These are phyloP conservation scores for Xerocomus spinulosus DNA, from an alignment of 768 basidiomycete genomes.

Conservation along the genomic window DNA sequence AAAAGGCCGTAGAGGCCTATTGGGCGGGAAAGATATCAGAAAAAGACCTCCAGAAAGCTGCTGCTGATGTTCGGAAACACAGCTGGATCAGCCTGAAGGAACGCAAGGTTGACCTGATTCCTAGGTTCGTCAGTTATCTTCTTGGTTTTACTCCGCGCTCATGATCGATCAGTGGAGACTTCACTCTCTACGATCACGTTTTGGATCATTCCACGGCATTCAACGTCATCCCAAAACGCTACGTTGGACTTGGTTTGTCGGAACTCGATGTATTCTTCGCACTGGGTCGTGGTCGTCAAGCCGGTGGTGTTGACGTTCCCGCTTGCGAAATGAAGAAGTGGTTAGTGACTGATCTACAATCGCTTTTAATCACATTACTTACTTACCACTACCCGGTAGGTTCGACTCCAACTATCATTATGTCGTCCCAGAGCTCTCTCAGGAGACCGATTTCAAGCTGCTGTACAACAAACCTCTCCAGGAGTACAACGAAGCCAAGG, in stretches of 20 bases:
- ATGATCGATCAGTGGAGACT: slow-evolving; percentile 74
- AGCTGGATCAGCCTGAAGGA: slow-evolving; percentile 86
- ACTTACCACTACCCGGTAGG: slow-evolving; percentile 41
- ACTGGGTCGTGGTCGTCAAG: slow-evolving; percentile 98
- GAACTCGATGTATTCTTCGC: slow-evolving; percentile 96
- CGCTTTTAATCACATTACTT: not conserved
- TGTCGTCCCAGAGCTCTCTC: slow-evolving; percentile 94
- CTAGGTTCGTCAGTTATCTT: slow-evolving; percentile 57
- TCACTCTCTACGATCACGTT: slow-evolving; percentile 97
- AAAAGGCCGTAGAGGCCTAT: slow-evolving; percentile 98
- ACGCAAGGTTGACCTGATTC: slow-evolving; percentile 83
- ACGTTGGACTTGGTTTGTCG: slow-evolving; percentile 79
- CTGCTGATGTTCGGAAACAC: slow-evolving; percentile 81
- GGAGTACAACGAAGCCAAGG: slow-evolving; percentile 94
- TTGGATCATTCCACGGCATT: slow-evolving; percentile 95
- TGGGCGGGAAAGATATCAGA: slow-evolving; percentile 91
- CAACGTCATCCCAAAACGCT: slow-evolving; percentile 95
- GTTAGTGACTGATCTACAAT: slow-evolving; percentile 41
- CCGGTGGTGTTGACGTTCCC: slow-evolving; percentile 90
- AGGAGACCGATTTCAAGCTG: slow-evolving; percentile 88
- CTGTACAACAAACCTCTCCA: slow-evolving; percentile 92
- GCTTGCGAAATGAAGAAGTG: slow-evolving; percentile 99
- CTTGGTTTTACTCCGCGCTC: slow-evolving; percentile 4
- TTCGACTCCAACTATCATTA: slow-evolving; percentile 99
- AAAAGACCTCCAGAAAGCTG: slow-evolving; percentile 82